Base-by-base conservation (phyloP, 1,284 basidiomycete genomes). In the Wolfiporia cocos region DNA sequence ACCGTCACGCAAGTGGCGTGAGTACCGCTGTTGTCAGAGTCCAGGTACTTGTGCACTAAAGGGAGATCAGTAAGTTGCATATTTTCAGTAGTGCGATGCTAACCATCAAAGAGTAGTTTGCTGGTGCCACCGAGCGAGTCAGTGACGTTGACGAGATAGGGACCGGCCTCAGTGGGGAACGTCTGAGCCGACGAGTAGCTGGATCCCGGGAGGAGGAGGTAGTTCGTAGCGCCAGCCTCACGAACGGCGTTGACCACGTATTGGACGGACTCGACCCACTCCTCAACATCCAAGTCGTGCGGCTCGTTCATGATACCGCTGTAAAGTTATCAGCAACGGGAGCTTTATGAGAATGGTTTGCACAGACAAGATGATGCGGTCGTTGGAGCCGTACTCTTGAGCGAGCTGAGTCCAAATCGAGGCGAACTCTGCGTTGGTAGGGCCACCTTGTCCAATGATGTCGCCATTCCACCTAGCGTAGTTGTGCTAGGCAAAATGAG, bases 41-140 rank as follows among this genome's bases (percentile, higher is more conserved):
- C 78, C 47, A 78, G 70, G 59, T 80, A 81, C 59, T 78, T 73
- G 67, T 79, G 76, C 3, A 78, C 74, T 67, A 58, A 52, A 39
- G 60, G 47, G 17, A 62, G 55, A 56, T 28, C 9, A 22, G 34
- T 34, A 15, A 20, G 20, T 43, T 24, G 15, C 20, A n/a, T 26
- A 31, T 32, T 14, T 24, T 12, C 11, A 15, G 44, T 26, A 34
- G 20, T 26, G 3, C n/a, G n/a, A 32, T 22, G 20, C 15, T 24
- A 20, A 69, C 69, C 71, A 50, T 81, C 78, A 46, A 81, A 74
- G 52, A 81, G 59, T 24, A 81, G 66, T 56, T 73, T 73, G 56
- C 56, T 64, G 1, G 61, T 71, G 39, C 59, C 65, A 29, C 73
- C 71, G 26, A 64, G 63, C n/a, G 76, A 74, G 55, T 81, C 76